Conservation (phyloP, 1,139 yeast species). For the Taiozyma sp. region DNA sequence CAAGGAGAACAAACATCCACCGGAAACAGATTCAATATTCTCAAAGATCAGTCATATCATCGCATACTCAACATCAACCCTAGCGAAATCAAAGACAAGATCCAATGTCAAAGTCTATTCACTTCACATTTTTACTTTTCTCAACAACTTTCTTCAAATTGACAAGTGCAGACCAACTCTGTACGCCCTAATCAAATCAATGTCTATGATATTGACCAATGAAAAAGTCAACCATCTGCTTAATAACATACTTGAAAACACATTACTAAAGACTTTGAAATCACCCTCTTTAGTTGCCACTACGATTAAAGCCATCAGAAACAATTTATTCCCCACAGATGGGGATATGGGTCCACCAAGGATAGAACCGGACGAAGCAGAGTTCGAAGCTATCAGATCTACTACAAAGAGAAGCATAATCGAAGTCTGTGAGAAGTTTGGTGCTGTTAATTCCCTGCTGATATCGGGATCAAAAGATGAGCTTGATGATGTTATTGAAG, state of each 20-base stretch:
- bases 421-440: conserved; percentile 15
- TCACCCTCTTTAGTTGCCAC: conserved; percentile 21
- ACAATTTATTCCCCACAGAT: conserved; percentile 33
- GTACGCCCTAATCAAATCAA: conserved; percentile 23
- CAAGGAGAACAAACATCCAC: neutral
- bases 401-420: conserved; percentile 14
- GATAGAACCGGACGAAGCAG: conserved; percentile 18
- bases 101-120: conserved; percentile 1
- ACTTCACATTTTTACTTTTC: conserved; percentile 13
- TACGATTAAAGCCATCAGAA: conserved; percentile 26
- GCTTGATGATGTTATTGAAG: conserved; percentile 24
- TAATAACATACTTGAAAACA: conserved; percentile 21
- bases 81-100: neutral
- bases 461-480: conserved; percentile 21
- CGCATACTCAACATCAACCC: conserved; percentile 12
- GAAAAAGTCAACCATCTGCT: conserved; percentile 20
- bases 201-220: conserved; percentile 9
- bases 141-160: conserved; percentile 13
- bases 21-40: neutral
- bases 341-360: conserved; percentile 39
- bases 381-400: conserved; percentile 16
- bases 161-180: conserved; percentile 22
- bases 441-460: conserved; percentile 18
- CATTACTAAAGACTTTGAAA: conserved; percentile 16
- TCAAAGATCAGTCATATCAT: conserved; percentile 11